Evolutionary conservation across 2,329 filamentous ascomycete species (phyloP), one percentile per base, ranked within the genome.

Genomic region (Alternaria triticina): DNA sequence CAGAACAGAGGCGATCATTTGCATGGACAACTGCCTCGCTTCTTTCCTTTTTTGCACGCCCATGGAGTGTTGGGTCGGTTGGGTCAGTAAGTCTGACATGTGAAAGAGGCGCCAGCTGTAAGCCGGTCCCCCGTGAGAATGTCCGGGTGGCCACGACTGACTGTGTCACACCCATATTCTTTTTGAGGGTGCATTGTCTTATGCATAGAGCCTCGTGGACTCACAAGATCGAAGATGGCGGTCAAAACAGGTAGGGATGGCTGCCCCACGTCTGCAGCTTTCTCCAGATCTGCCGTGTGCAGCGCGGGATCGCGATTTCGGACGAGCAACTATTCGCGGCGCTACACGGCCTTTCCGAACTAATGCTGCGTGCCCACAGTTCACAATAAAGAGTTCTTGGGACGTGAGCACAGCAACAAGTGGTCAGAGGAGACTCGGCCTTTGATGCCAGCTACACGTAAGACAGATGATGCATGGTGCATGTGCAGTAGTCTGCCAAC

Each of bases 171-270:
- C 59, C 43, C 55, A 49, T 59, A n/a, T 54, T 44, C 20, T 54
- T 54, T 45, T 50, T 50, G 43, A 23, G 50, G 28, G 44, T 54
- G 51, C 33, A 30, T 27, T 40, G 50, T 54, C 49, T 64, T 45
- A 64, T 67, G 70, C 66, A 65, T 45, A 51, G 62, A 25, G 52
- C 61, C 70, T 65, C 69, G 68, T 71, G 68, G 25, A 58, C 57
- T 28, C 44, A 27, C 59, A 46, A 61, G 52, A 44, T 54, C 51
- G 54, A 46, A 50, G 50, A 60, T 61, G 54, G 49, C 47, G 46
- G 45, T 52, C 58, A 45, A 46, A 61, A 49, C 23, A 44, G 59
- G 60, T 49, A 58, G 56, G 47, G 45, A 56, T 59, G 44, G 54
- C 40, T 27, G 59, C 62, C 63, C 63, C 67, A 69, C 69, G 52